Base-by-base conservation (phyloP, 2,329 filamentous ascomycete genomes). In the Microdochium bolleyi region DNA sequence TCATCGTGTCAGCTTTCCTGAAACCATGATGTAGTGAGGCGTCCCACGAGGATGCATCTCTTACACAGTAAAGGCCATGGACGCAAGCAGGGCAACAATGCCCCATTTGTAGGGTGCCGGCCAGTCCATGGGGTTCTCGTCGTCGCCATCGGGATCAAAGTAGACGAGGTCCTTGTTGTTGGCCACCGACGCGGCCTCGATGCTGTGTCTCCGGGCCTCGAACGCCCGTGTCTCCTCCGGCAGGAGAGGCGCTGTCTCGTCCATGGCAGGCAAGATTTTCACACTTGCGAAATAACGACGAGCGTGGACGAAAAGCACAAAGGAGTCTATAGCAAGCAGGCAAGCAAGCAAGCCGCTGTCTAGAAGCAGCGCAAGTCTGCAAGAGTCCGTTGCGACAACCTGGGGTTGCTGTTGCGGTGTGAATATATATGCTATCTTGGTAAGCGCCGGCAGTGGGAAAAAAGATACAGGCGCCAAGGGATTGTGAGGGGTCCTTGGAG, bases 51-150 rank as follows among this genome's bases (percentile, higher is more conserved):
- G 22, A 46, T 24, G 46, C 1, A 27, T 8, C 24, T 60, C 70
- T 24, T 71, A 81, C 77, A 82, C 78, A 0, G 76, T 79, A 55
- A 82, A 83, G 0, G 76, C 74, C 71, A 77, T 79, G 50, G 76
- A 69, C 21, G 76, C 74, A 25, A 83, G 67, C 34, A 83, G 60
- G 19, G 67, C 58, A n/a, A 81, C 76, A 50, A 83, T 71, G 24
- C 68, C 64, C 74, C 77, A 78, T 63, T 81, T 80, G 65, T 77
- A 79, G 1, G 67, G 56, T 2, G 58, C 57, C 0, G 76, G 71
- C 80, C 80, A 84, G 52, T 80, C 71, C 52, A 74, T 62, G 2
- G 80, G 79, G 58, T 82, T 78, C 14, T 77, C 76, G 1, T 65
- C 57, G 53, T 80, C 77, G 55, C 71, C 71, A 48, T 67, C 56